Evolutionary conservation across 768 basidiomycete species (phyloP).

Genomic region (Phanerochaete sordida): DNA sequence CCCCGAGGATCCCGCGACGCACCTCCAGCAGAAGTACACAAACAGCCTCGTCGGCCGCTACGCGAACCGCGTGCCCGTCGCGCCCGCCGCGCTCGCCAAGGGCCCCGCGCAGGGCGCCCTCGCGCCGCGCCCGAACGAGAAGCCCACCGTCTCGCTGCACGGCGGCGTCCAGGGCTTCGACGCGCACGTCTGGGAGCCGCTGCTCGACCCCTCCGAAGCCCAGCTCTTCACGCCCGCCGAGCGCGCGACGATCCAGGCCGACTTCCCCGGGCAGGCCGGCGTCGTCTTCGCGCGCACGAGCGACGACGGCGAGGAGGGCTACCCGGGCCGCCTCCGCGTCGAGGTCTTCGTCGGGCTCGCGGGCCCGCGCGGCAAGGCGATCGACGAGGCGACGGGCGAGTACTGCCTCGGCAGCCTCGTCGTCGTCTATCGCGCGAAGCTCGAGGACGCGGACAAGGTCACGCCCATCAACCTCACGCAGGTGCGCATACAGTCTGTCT

Average conservation of each 20-base stretch:
- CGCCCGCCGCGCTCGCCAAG: not conserved
- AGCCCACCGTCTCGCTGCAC: conserved; percentile 59
- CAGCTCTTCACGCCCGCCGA: conserved; percentile 58
- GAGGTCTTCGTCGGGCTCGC: conserved; percentile 38
- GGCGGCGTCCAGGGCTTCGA: conserved; percentile 71
- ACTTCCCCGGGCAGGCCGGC: conserved; percentile 30
- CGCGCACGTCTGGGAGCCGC: conserved; percentile 45
- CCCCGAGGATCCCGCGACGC: conserved; percentile 59
- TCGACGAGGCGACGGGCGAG: conserved; percentile 29
- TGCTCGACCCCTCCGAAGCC: conserved; percentile 32
- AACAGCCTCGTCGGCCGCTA: conserved; percentile 75
- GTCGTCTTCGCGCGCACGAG: conserved; percentile 58
- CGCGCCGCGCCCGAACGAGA: conserved; percentile 27
- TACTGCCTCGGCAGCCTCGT: conserved; percentile 61
- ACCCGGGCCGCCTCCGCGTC: conserved; percentile 54
- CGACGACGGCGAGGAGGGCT: conserved; percentile 69
- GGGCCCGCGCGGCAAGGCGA: conserved; percentile 25
- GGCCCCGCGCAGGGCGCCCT: conserved; percentile 49
- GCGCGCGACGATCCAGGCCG: conserved; percentile 36
- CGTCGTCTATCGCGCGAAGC: conserved; percentile 65
- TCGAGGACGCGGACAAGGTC: conserved; percentile 43
- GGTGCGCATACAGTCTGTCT: conserved; percentile 33
- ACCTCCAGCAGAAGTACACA: conserved; percentile 60
- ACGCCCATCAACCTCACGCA: conserved; percentile 78
- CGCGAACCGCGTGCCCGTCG: conserved; percentile 63